Evolutionary conservation across 202 grass and related monocot species (phyloP).

Genomic region (Musa balbisiana): DNA sequence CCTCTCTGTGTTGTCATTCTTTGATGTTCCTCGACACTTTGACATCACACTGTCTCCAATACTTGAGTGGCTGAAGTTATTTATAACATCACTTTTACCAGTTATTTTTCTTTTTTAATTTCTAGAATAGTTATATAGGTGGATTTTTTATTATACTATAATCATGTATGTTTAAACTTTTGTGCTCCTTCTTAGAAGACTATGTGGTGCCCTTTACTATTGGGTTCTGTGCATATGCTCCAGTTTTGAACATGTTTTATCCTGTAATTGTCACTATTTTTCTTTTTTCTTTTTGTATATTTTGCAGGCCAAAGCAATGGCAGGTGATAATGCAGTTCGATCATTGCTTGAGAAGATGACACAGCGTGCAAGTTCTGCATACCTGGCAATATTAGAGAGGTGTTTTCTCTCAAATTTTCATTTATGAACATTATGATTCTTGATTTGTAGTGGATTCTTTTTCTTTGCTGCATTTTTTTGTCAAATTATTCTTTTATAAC

Average conservation of each 20-base stretch:
- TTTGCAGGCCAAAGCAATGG: constrained; percentile 82
- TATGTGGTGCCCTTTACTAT: not conserved
- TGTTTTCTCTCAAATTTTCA: constrained; percentile 23
- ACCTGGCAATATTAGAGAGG: constrained; percentile 92
- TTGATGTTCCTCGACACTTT: not conserved
- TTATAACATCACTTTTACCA: not conserved
- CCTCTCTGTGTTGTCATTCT: not conserved
- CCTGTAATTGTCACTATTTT: not conserved
- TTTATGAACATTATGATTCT: constrained; percentile 5
- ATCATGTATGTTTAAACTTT: not conserved
- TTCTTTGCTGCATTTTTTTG: not conserved
- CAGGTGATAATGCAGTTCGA: constrained; percentile 75
- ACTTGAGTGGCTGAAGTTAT: not conserved
- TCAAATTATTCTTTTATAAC: not conserved
- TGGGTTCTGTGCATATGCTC: not conserved
- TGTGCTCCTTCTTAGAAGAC: not conserved
- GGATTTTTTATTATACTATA: not conserved
- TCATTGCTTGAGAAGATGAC: constrained; percentile 91
- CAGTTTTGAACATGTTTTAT: not conserved
- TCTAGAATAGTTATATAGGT: not conserved
- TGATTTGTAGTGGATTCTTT: not conserved
- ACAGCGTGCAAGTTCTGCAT: constrained; percentile 72
- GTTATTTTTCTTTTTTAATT: not conserved
- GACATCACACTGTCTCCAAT: not conserved
- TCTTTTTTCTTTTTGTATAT: constrained; percentile 9